Evolutionary conservation across 2,329 filamentous ascomycete genomes (phyloP).

Genomic region (Penicillium sp.): DNA sequence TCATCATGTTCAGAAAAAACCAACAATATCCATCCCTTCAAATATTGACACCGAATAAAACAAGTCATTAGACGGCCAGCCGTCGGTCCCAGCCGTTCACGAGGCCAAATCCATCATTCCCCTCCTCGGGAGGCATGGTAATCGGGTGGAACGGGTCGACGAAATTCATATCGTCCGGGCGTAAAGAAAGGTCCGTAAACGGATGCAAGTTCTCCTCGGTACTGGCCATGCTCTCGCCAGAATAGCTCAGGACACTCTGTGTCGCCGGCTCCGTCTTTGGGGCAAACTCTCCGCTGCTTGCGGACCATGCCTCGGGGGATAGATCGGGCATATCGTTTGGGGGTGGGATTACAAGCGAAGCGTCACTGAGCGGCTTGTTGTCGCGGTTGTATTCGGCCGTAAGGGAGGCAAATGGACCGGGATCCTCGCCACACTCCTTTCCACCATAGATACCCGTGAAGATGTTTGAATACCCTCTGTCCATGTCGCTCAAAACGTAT

Average conservation of each 20-base stretch:
- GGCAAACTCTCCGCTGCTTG: conserved; percentile 36
- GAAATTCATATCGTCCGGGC: conserved; percentile 27
- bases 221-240: conserved; percentile 56
- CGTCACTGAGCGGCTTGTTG: conserved; percentile 17
- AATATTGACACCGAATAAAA: neutral
- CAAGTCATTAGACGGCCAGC: conserved; percentile 25
- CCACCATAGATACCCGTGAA: conserved; percentile 51
- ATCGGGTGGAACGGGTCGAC: conserved; percentile 36
- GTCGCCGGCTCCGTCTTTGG: conserved; percentile 31
- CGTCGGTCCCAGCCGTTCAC: conserved; percentile 33
- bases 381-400: conserved; percentile 29
- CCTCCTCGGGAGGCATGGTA: conserved; percentile 34
- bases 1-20: conserved; percentile 5
- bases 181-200: conserved; percentile 20
- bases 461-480: conserved; percentile 74
- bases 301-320: conserved; percentile 38
- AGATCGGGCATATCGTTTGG: conserved; percentile 33
- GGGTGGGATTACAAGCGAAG: conserved; percentile 15
- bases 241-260: conserved; percentile 56
- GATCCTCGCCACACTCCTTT: conserved; percentile 37
- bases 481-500: conserved; percentile 70
- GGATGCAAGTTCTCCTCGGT: conserved; percentile 42
- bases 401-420: conserved; percentile 33
- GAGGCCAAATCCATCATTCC: conserved; percentile 31
- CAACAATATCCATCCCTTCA: neutral